Evolutionary conservation across 2,329 filamentous ascomycete genomes (phyloP).

Genomic region (Venturia asperata): DNA sequence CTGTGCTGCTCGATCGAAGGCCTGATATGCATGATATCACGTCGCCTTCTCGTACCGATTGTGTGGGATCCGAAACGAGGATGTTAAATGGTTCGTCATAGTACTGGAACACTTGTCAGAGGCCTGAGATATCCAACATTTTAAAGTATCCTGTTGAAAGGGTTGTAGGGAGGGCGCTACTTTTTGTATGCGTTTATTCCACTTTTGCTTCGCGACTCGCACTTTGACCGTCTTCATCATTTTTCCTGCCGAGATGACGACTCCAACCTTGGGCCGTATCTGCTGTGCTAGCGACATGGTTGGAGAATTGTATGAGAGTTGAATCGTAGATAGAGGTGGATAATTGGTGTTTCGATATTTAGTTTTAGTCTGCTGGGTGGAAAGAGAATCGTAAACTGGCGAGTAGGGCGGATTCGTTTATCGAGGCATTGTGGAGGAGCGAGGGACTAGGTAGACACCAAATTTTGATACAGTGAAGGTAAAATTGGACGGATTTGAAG

Average conservation of each 20-base stretch:
- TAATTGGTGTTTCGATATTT: background rate
- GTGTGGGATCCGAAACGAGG: conserved; percentile 71
- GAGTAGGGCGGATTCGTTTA: background rate
- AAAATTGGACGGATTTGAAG: background rate
- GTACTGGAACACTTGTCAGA: conserved; percentile 38
- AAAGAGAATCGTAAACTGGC: background rate
- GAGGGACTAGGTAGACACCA: background rate
- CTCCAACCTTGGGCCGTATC: conserved; percentile 39
- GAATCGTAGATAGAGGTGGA: background rate
- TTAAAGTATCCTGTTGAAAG: background rate
- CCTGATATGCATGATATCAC: conserved; percentile 64
- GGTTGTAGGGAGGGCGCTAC: conserved; percentile 36
- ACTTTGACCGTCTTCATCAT: conserved; percentile 78
- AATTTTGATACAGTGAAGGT: background rate
- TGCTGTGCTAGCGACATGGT: conserved; percentile 10
- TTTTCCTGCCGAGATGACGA: conserved; percentile 69
- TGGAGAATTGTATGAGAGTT: background rate
- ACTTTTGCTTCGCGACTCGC: conserved; percentile 61
- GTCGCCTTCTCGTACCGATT: conserved; percentile 66
- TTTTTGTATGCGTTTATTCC: conserved; percentile 67
- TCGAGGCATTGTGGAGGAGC: background rate
- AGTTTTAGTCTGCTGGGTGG: background rate
- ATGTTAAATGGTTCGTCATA: conserved; percentile 58
- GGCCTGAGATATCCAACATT: background rate
- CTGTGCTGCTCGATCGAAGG: conserved; percentile 57